Evolutionary conservation across 352 stramenopile species (phyloP).

Genomic region (Phytophthora fragariae): DNA sequence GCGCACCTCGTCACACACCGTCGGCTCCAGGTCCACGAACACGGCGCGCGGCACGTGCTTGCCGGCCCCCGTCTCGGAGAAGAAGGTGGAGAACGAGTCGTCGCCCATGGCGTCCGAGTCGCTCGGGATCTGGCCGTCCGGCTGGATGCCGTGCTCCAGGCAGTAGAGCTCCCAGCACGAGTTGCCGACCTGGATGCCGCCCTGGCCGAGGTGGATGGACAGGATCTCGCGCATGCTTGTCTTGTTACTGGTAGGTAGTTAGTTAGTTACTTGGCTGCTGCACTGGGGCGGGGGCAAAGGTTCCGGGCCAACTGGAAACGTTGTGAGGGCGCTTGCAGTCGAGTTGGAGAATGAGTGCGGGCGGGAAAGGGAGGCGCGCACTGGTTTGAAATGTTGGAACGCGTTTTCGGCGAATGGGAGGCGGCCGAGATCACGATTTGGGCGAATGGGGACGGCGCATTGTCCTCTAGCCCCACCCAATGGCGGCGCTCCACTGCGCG

Average conservation of each 20-base stretch:
- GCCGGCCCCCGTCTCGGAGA: conserved; percentile 84
- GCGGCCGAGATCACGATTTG: not conserved
- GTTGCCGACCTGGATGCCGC: conserved; percentile 88
- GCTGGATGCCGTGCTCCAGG: conserved; percentile 94
- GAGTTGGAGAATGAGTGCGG: conserved; percentile 35
- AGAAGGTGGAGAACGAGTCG: conserved; percentile 83
- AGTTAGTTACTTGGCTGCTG: conserved; percentile 58
- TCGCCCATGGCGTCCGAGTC: conserved; percentile 44
- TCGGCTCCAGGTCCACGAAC: conserved; percentile 98
- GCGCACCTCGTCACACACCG: conserved; percentile 97
- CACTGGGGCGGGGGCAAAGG: not conserved
- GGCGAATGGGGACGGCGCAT: conserved; percentile 3
- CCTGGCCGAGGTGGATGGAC: conserved; percentile 96
- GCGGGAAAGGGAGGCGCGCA: conserved; percentile 29
- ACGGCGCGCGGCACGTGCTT: conserved; percentile 70
- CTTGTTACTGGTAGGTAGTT: too few species aligned
- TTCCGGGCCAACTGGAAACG: conserved; percentile 36
- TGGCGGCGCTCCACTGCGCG: not conserved
- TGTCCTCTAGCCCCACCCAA: not conserved
- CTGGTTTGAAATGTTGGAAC: conserved; percentile 28
- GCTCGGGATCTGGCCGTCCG: conserved; percentile 87
- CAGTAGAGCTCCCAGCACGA: conserved; percentile 95
- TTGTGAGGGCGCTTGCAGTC: conserved; percentile 43
- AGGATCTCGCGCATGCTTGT: too few species aligned
- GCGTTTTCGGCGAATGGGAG: conserved; percentile 21